Base-by-base conservation (phyloP, 2,329 filamentous ascomycete species). In the Clathrospora elynae region DNA sequence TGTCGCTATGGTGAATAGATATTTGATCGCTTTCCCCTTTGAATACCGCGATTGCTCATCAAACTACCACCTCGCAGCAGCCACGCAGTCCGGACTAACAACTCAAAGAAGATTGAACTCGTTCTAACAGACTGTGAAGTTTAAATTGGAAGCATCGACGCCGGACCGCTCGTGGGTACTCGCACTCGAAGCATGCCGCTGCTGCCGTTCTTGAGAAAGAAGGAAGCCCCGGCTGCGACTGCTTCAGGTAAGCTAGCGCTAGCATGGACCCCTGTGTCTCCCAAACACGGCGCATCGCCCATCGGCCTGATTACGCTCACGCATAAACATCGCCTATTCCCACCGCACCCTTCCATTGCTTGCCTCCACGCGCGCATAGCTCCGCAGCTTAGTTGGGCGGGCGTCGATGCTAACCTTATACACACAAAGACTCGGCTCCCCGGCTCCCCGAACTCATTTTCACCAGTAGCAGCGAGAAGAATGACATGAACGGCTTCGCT, bases 401-500 rank as follows among this genome's bases (percentile, higher is more conserved):
- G 42, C 30, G 50, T 59, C 50, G 46, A 59, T 57, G 55, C 59
- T 58, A 40, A 59, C 41, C 22, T 22, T 9, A 14, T 30, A 26
- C 33, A 26, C 33, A 35, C 33, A 30, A 37, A 22, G 28, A 35
- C 20, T 22, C 55, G 54, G 60, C 55, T 18, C 59, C 60, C 16
- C 38, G 39, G 37, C 49, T 61, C 24, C 53, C 53, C 46, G 48
- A 57, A 30, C 44, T 61, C 46, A 42, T 49, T 36, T 53, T 62
- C 46, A 39, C 26, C 44, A 31, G 45, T n/a, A n/a, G n/a, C 17
- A 23, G 16, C 31, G 47, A 52, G 35, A 46, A 55, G 41, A 39
- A 59, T 65, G 61, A 63, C 59, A 67, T 67, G 61, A 67, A 61
- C 61, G 57, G 52, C 35, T 44, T 50, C 28, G 20, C 38, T 23